phyloP scores from a whole-genome alignment of 164 flowering plant genomes.

The Vitis riparia region DNA sequence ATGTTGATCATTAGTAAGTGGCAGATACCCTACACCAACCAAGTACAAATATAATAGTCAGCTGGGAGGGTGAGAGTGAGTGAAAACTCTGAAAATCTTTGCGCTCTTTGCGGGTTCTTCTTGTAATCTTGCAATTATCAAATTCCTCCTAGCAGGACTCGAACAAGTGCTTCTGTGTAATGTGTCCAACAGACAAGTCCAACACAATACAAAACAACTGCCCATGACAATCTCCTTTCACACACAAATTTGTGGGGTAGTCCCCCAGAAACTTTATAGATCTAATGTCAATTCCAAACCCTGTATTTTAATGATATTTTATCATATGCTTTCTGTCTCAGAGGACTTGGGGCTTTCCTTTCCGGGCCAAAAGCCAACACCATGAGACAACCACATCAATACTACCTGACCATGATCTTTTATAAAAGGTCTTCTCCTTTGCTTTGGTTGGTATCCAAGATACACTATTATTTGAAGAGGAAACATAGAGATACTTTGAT shows the following conservation, averaged over 20 bases:
- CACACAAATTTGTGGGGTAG: slow-evolving; percentile 4
- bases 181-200: slow-evolving; percentile 45
- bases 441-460: slow-evolving; percentile 9
- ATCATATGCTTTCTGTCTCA: slow-evolving; percentile 24
- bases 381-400: slow-evolving; percentile 23
- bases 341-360: slow-evolving; percentile 25
- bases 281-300: slow-evolving; percentile 28
- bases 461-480: not conserved
- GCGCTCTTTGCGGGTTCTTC: slow-evolving; percentile 18
- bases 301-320: slow-evolving; percentile 7
- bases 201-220: slow-evolving; percentile 41
- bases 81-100: slow-evolving; percentile 12
- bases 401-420: slow-evolving; percentile 13
- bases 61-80: slow-evolving; percentile 16
- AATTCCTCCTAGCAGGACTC: slow-evolving; percentile 24
- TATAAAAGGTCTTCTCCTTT: not conserved
- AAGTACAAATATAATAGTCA: slow-evolving; percentile 19
- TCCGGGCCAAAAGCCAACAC: slow-evolving; percentile 34
- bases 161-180: slow-evolving; percentile 13
- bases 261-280: not conserved
- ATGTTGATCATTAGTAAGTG: slow-evolving; percentile 20
- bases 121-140: slow-evolving; percentile 49
- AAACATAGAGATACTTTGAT: slow-evolving; percentile 4
- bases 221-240: slow-evolving; percentile 6
- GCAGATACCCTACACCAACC: slow-evolving; percentile 21